phyloP scores from a whole-genome alignment of 1,284 basidiomycete species.

The Fomitopsis pinicola region DNA sequence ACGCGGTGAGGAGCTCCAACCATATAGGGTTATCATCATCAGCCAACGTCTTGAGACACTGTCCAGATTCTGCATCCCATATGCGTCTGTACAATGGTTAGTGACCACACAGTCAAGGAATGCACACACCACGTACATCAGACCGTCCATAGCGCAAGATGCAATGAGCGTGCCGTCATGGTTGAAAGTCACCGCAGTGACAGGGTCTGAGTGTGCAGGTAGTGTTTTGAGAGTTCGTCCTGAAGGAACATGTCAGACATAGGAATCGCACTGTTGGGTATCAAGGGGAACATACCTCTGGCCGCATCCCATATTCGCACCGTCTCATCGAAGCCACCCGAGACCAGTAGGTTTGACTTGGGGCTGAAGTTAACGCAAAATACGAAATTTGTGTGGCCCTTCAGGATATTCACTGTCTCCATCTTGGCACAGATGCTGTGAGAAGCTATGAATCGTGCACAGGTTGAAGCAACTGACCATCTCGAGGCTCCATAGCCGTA shows the following conservation, averaged over 20 bases:
- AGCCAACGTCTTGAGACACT: conserved; percentile 95
- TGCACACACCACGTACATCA: conserved; percentile 65
- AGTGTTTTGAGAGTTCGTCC: conserved; percentile 78
- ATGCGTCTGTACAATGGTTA: conserved; percentile 60
- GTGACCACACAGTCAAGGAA: background rate
- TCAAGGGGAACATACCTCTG: conserved; percentile 48
- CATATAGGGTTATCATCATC: conserved; percentile 95
- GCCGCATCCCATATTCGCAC: conserved; percentile 96
- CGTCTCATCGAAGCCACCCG: conserved; percentile 93
- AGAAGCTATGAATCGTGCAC: background rate
- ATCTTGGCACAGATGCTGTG: conserved; percentile 36
- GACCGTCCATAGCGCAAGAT: conserved; percentile 92
- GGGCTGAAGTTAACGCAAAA: conserved; percentile 93
- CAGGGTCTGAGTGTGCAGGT: conserved; percentile 96
- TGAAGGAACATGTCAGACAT: conserved; percentile 20
- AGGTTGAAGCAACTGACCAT: conserved; percentile 36
- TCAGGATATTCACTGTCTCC: conserved; percentile 54
- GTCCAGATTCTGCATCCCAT: conserved; percentile 95
- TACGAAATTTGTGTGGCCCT: conserved; percentile 90
- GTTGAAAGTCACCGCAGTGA: conserved; percentile 91
- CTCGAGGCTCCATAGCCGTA: conserved; percentile 79
- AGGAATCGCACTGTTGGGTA: no score
- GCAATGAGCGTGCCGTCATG: conserved; percentile 92
- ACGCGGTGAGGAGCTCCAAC: conserved; percentile 37
- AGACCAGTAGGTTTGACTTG: conserved; percentile 83